Percentiles rank a stretch among this genome's conserved stretches.
Evolutionary conservation across 768 basidiomycete species (phyloP).

Genomic region (Lactarius deliciosus): DNA sequence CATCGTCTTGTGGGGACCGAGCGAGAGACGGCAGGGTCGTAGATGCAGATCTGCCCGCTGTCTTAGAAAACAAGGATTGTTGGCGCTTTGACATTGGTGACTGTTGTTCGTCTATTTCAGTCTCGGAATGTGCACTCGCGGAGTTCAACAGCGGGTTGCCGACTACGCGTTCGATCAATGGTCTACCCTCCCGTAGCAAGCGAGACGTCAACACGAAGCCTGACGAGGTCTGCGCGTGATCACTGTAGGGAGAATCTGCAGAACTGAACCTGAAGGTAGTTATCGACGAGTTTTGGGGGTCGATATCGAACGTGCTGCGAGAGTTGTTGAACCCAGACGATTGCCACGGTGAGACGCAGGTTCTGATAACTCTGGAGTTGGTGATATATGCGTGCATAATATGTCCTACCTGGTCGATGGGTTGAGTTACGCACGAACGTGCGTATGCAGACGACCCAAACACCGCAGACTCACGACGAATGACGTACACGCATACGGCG

Average conservation of each 20-base stretch:
- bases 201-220: not conserved
- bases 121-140: not conserved
- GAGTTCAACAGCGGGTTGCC: not conserved
- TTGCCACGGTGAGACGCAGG: not conserved
- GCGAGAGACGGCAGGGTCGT: conserved; percentile 3
- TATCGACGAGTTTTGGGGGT: conserved; percentile 6
- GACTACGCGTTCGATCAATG: not conserved
- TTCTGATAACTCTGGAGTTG: not conserved
- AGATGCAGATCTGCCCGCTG: not conserved
- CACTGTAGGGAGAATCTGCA: not conserved
- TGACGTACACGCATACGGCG: conserved; percentile 21
- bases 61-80: not conserved
- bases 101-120: not conserved
- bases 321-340: not conserved
- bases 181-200: not conserved
- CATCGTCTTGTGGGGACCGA: not conserved
- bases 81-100: not conserved
- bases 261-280: conserved; percentile 1
- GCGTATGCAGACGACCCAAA: not conserved
- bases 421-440: not conserved
- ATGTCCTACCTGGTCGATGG: conserved; percentile 10
- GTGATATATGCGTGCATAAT: conserved; percentile 14
- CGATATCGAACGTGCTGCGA: conserved; percentile 1
- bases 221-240: not conserved
- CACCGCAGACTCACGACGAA: conserved; percentile 12